These are phyloP conservation scores for Psilocybe tampanensis DNA, from an alignment of 768 basidiomycete genomes.

Conservation along the genomic window DNA sequence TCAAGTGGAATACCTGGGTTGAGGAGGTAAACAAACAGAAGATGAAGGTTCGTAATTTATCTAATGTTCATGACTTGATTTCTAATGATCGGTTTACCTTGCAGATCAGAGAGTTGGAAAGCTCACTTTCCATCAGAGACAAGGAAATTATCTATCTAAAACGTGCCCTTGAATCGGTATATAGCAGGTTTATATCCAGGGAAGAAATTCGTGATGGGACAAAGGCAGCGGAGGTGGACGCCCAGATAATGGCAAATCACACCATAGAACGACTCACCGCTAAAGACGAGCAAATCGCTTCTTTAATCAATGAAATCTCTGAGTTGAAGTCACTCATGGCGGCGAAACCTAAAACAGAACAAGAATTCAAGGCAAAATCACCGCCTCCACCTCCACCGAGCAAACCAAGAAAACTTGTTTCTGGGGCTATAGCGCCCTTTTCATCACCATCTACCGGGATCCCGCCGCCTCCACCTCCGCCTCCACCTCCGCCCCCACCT, in stretches of 20 bases:
- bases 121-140: conserved; percentile 50
- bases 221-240: conserved; percentile 57
- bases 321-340: conserved; percentile 53
- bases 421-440: conserved; percentile 9
- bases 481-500: conserved; percentile 45
- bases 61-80: background rate
- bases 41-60: conserved; percentile 50
- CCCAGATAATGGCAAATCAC: conserved; percentile 67
- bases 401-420: conserved; percentile 31
- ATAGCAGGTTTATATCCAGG: conserved; percentile 69
- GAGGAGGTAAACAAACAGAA: conserved; percentile 78
- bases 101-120: conserved; percentile 60
- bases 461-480: conserved; percentile 20
- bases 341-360: conserved; percentile 61
- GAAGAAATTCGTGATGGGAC: conserved; percentile 52
- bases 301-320: conserved; percentile 51
- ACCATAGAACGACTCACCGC: conserved; percentile 69
- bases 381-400: conserved; percentile 59
- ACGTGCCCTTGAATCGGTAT: conserved; percentile 86
- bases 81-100: conserved; percentile 6
- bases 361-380: conserved; percentile 69
- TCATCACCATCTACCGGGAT: conserved; percentile 45
- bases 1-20: conserved; percentile 69
- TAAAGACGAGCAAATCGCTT: conserved; percentile 66
- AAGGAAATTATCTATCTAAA: conserved; percentile 81